A percentile compares a stretch with the other conserved stretches of the same genome.
phyloP scores from a whole-genome alignment of 768 basidiomycete species.

The Myochromella boudieri region DNA sequence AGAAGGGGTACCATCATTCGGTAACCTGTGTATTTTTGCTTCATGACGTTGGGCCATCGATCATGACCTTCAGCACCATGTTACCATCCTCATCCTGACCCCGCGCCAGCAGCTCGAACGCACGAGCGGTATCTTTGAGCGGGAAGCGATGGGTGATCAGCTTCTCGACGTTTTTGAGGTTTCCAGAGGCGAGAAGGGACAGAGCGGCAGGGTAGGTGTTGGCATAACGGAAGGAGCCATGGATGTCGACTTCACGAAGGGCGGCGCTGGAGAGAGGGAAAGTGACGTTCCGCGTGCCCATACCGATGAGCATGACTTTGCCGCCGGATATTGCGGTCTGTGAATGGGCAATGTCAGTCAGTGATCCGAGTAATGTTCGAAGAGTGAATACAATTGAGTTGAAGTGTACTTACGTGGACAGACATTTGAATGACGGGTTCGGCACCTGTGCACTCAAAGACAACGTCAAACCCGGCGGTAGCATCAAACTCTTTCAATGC shows the following conservation, averaged over 20 bases:
- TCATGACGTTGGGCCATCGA: slow-evolving; percentile 44
- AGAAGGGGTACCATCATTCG: not conserved
- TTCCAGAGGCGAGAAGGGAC: slow-evolving; percentile 66
- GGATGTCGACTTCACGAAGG: slow-evolving; percentile 87
- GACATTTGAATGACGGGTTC: slow-evolving; percentile 91
- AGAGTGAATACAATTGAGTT: not conserved
- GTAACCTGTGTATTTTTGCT: not conserved
- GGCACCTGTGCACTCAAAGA: slow-evolving; percentile 95
- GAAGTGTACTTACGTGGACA: slow-evolving; percentile 67
- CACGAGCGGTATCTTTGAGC: slow-evolving; percentile 63
- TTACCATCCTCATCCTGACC: slow-evolving; percentile 80
- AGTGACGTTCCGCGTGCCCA: slow-evolving; percentile 83
- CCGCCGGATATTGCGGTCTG: slow-evolving; percentile 84
- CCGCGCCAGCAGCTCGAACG: slow-evolving; percentile 78
- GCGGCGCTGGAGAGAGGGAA: slow-evolving; percentile 86
- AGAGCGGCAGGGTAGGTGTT: slow-evolving; percentile 91
- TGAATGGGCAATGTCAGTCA: slow-evolving; percentile 11
- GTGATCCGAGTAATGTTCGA: not conserved
- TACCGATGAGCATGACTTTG: slow-evolving; percentile 92
- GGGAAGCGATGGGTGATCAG: slow-evolving; percentile 79
- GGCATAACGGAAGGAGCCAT: slow-evolving; percentile 89
- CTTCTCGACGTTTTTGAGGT: slow-evolving; percentile 62
- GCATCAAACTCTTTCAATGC: slow-evolving; percentile 57
- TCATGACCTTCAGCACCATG: slow-evolving; percentile 89
- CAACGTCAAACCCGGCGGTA: slow-evolving; percentile 84